A percentile compares a stretch with the other conserved stretches of the same genome.
Conservation (phyloP, 2,329 filamentous ascomycete genomes). For the Venturiaceae sp. region DNA sequence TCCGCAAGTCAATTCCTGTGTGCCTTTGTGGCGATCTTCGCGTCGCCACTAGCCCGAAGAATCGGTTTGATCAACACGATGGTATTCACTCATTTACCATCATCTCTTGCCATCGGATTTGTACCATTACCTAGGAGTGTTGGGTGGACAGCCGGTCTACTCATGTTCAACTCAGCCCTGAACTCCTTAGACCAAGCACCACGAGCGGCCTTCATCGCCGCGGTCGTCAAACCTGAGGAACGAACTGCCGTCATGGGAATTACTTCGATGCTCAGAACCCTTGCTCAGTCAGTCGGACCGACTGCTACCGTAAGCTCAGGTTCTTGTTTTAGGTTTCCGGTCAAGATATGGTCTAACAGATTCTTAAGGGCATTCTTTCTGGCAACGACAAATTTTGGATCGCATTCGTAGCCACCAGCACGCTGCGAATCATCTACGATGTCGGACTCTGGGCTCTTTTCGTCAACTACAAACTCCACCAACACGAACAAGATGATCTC, state of each 20-base stretch:
- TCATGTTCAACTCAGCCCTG: slow-evolving; percentile 51
- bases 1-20: slow-evolving; percentile 35
- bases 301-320: slow-evolving; percentile 16
- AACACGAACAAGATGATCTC: slow-evolving; percentile 14
- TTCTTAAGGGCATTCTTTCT: slow-evolving; percentile 20
- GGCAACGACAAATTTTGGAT: slow-evolving; percentile 25
- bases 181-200: slow-evolving; percentile 65
- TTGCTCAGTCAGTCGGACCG: slow-evolving; percentile 41
- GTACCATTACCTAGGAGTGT: slow-evolving; percentile 5
- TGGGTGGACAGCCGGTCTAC: slow-evolving; percentile 37
- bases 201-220: slow-evolving; percentile 55
- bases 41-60: slow-evolving; percentile 56
- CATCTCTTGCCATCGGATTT: slow-evolving; percentile 29
- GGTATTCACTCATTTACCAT: slow-evolving; percentile 41
- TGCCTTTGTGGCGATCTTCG: slow-evolving; percentile 36
- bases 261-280: slow-evolving; percentile 49
- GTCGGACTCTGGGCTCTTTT: slow-evolving; percentile 20
- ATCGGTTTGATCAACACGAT: slow-evolving; percentile 41
- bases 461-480: slow-evolving; percentile 5
- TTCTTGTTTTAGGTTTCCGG: too few species aligned
- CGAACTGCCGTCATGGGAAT: slow-evolving; percentile 64
- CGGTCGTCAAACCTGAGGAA: slow-evolving; percentile 55
- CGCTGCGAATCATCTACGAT: slow-evolving; percentile 25
- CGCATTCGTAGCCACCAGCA: slow-evolving; percentile 27
- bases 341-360: not conserved